Conservation (phyloP, 1,284 basidiomycete species). For the Phenoliferia sp. region DNA sequence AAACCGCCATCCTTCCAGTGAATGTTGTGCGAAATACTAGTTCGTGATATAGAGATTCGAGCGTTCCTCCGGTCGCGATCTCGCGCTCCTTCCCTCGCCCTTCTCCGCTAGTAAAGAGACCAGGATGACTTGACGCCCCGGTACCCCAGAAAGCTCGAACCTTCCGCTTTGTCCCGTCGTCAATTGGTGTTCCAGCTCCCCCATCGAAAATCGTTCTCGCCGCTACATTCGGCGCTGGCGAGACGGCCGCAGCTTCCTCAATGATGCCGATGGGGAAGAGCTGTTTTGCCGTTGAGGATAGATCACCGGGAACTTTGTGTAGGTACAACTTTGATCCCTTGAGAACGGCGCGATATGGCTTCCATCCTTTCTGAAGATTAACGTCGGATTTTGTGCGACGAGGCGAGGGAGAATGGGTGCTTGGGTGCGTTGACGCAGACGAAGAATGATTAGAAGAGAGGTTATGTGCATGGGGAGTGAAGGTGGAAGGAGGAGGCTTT, state of each 20-base stretch:
- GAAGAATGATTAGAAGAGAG: not conserved
- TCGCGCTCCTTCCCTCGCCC: conserved; percentile 1
- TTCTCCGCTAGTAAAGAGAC: conserved; percentile 47
- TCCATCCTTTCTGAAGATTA: conserved; percentile 63
- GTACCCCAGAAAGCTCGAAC: conserved; percentile 69
- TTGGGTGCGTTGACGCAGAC: not conserved
- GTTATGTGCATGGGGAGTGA: not conserved
- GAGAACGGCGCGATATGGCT: conserved; percentile 70
- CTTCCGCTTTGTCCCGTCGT: conserved; percentile 10
- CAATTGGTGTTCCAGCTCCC: not conserved
- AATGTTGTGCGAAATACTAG: conserved; percentile 52
- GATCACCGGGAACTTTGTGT: conserved; percentile 65
- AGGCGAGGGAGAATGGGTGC: conserved; percentile 38
- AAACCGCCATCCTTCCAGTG: not conserved
- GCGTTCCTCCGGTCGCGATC: conserved; percentile 49
- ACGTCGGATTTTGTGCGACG: conserved; percentile 34
- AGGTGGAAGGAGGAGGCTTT: not conserved
- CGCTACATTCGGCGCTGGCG: not conserved
- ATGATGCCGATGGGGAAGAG: conserved; percentile 64
- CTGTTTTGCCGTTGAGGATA: conserved; percentile 51
- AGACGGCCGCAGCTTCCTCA: conserved; percentile 23
- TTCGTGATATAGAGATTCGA: conserved; percentile 73
- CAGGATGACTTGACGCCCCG: conserved; percentile 57
- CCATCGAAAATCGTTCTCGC: not conserved
- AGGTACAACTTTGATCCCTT: conserved; percentile 75